Evolutionary conservation across 257 asterid genomes (phyloP), one percentile per base, ranked within the genome.

Genomic region (Penstemon davidsonii): DNA sequence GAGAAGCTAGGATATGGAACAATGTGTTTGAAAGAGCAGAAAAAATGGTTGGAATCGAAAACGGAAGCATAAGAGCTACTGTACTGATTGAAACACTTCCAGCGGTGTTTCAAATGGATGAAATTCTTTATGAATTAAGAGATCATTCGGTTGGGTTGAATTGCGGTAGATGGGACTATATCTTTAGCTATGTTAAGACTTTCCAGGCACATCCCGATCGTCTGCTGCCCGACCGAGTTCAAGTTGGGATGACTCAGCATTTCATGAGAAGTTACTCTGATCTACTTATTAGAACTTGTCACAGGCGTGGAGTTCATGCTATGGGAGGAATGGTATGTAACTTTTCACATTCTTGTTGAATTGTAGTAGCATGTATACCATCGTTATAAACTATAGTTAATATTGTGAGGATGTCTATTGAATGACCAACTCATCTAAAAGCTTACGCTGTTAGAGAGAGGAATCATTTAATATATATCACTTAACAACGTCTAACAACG

Each of bases 111-210:
- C 99, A 93, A 52, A 93, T 93, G 97, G 88, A 90, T 42, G 99
- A 93, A 60, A 90, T 93, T 59, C 84, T 93, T 0, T 87, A 93
- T 67, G 96, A 93, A 57, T 78, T 90, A 0, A 78, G 95, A 39
- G 96, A 93, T 46, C 99, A 93, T 69, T 88, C 96, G 4, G 79
- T 81, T 8, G 99, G 99, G 0, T 71, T 93, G 73, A 93, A 93
- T 79, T 93, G 97, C 62, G 99, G 99, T 12, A 69, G 99, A 71
- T 93, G 99, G 99, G 99, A 93, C 46, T 93, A 93, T 67, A 93
- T 93, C 46, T 93, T 93, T 82, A 93, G 99, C 92, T 93, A 90
- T 7, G 82, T 93, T 50, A 93, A 93, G 85, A 93, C 96, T 3
- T 93, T 93, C 73, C 99, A 90, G 71, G 79, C 85, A 5, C 96